These are phyloP conservation scores for Diaporthe batatas DNA, from an alignment of 2,329 filamentous ascomycete genomes.

Conservation along the genomic window DNA sequence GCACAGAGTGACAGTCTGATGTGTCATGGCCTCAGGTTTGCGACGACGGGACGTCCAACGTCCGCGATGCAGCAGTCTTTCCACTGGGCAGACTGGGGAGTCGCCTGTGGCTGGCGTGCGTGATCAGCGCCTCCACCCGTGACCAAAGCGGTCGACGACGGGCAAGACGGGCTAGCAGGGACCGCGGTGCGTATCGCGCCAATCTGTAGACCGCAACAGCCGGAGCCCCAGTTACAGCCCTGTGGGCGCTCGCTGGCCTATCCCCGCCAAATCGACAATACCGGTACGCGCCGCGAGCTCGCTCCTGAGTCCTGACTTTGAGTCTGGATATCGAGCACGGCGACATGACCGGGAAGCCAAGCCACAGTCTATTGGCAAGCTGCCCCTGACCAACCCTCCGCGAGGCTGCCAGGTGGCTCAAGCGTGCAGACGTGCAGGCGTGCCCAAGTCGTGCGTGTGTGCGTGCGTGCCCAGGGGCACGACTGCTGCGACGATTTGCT, in stretches of 20 bases:
- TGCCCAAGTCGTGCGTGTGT: slow-evolving; percentile 27
- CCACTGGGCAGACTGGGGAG: slow-evolving; percentile 14
- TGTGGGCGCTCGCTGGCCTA: slow-evolving; percentile 1
- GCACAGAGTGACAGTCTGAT: slow-evolving; percentile 20
- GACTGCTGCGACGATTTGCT: neutral
- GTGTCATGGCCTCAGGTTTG: slow-evolving; percentile 31
- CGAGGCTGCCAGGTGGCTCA: slow-evolving; percentile 16
- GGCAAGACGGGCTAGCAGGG: slow-evolving; percentile 23
- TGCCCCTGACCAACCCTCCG: neutral
- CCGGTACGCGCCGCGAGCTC: slow-evolving; percentile 29
- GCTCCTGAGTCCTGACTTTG: neutral
- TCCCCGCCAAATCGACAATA: slow-evolving; percentile 2
- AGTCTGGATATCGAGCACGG: neutral
- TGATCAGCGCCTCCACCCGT: slow-evolving; percentile 15
- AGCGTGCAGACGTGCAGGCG: slow-evolving; percentile 9
- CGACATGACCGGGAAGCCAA: neutral
- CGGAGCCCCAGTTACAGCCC: slow-evolving; percentile 5
- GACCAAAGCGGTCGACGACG: slow-evolving; percentile 17
- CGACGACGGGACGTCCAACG: slow-evolving; percentile 28
- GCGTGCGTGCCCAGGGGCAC: slow-evolving; percentile 2
- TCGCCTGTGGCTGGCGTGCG: slow-evolving; percentile 26
- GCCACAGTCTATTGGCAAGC: slow-evolving; percentile 7
- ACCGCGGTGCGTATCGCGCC: neutral
- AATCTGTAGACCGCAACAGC: slow-evolving; percentile 3
- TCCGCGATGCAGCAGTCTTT: slow-evolving; percentile 18